Base-by-base conservation (phyloP, 2,329 filamentous ascomycete species). In the Phyllosticta capitalensis region DNA sequence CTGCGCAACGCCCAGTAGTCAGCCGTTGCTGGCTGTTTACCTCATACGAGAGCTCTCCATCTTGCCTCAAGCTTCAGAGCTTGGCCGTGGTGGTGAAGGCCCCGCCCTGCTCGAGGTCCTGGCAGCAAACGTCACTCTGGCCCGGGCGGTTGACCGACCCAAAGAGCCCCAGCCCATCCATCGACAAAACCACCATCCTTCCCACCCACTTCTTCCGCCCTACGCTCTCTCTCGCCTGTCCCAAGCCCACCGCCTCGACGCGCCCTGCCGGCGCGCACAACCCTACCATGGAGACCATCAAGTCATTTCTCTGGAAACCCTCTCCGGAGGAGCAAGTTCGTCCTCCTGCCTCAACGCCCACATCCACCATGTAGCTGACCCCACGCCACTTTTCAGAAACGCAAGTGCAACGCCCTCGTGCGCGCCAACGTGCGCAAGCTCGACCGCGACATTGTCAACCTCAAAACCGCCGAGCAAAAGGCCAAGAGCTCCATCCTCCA, bases 341-440 rank as follows among this genome's bases (percentile, higher is more conserved):
- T 61, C 54, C 52, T 54, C 52, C 54, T 56, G 26, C 33, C 30
- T 12, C 24, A 7, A 26, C 24, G 24, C 24, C 24, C 7, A 26
- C 24, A 58, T 7, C 14, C 48, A n/a, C 58, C 20, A 45, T 22
- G 26, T 26, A n/a, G 22, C 52, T 28, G 51, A 54, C 24, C 54
- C 52, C 24, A 7, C 50, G 49, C 51, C 54, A 21, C 55, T 12
- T 17, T 45, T n/a, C 52, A 99, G 92, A 87, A 94, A 76, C 87
- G 92, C 64, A 97, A 96, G 86, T 97, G 92, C 76, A 96, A 96
- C 74, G 79, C 84, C 63, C 83, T 97, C 63, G 88, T 99, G 68
- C 90, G 92, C 62, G 79, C 85, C 71, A 96, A 97, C 75, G 88
- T 90, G 63, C 91, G 94, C 70, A 92, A 95, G 71, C 83, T 99